These are phyloP conservation scores for Volvariella volvacea DNA, from an alignment of 1,284 basidiomycete genomes.

Conservation along the genomic window DNA sequence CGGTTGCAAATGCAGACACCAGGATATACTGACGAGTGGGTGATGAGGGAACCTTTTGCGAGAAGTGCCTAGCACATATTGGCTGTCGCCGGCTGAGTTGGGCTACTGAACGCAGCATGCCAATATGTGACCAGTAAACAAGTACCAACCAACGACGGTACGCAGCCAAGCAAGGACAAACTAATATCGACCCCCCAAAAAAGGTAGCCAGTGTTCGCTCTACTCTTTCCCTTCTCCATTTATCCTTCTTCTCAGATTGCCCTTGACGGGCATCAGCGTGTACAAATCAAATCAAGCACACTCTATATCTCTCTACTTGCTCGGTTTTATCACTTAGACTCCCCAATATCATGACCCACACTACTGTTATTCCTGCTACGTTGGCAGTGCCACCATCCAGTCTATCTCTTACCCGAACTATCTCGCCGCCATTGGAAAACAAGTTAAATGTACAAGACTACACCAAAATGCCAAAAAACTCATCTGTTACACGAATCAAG, in stretches of 20 bases:
- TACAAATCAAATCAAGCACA: neutral
- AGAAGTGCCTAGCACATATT: neutral
- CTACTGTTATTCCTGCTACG: neutral
- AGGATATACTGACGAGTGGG: constrained; percentile 2
- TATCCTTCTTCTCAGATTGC: constrained; percentile 3
- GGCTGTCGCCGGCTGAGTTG: neutral
- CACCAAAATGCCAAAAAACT: no score
- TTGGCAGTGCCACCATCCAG: neutral
- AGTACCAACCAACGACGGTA: no score
- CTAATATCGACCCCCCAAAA: neutral
- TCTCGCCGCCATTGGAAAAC: neutral
- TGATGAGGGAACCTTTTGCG: neutral
- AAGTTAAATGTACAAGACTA: no score
- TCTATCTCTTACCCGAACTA: neutral
- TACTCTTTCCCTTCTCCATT: neutral
- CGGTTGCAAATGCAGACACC: constrained; percentile 16
- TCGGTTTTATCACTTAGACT: neutral
- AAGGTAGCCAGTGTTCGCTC: neutral
- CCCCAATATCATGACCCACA: neutral
- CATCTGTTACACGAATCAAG: no score
- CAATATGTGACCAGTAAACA: no score
- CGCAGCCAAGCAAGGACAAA: no score
- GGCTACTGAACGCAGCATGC: neutral
- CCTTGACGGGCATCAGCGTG: constrained; percentile 12
- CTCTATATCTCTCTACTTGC: neutral